Percentiles rank a stretch among this genome's conserved stretches.
These are phyloP conservation scores for Auricularia heimuer DNA, from an alignment of 768 basidiomycete genomes.

Conservation along the genomic window DNA sequence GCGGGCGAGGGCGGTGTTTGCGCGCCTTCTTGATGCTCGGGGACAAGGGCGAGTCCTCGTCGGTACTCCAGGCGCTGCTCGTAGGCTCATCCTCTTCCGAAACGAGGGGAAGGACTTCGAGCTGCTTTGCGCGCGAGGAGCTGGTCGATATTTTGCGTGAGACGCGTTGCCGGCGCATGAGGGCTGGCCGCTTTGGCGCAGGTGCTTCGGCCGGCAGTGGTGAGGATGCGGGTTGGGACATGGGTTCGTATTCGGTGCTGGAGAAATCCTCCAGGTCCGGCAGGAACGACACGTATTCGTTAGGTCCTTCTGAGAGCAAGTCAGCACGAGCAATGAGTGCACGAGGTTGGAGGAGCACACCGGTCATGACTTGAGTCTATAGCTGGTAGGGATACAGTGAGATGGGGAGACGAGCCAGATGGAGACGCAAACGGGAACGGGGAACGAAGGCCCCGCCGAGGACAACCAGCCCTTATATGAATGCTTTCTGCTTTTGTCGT, in stretches of 20 bases:
- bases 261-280: neutral
- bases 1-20: conserved; percentile 1
- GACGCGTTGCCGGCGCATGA: neutral
- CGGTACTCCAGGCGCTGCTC: neutral
- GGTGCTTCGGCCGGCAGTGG: neutral
- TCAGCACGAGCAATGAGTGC: neutral
- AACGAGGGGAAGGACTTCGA: neutral
- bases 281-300: neutral
- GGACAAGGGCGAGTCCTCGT: neutral
- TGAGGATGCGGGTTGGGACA: neutral
- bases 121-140: neutral
- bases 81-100: neutral
- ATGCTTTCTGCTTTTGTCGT: too few species aligned
- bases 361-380: neutral
- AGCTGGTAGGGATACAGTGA: neutral
- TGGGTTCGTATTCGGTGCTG: neutral
- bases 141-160: neutral
- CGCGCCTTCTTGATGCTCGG: neutral
- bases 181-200: neutral
- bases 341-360: neutral
- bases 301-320: neutral
- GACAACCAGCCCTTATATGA: too few species aligned
- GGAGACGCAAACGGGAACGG: neutral
- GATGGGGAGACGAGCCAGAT: neutral
- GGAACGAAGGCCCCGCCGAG: neutral